Percentiles rank a stretch among this genome's conserved stretches.
Evolutionary conservation across 176 grass and related monocot genomes (phyloP).

Genomic region (Carex myosuroides): DNA sequence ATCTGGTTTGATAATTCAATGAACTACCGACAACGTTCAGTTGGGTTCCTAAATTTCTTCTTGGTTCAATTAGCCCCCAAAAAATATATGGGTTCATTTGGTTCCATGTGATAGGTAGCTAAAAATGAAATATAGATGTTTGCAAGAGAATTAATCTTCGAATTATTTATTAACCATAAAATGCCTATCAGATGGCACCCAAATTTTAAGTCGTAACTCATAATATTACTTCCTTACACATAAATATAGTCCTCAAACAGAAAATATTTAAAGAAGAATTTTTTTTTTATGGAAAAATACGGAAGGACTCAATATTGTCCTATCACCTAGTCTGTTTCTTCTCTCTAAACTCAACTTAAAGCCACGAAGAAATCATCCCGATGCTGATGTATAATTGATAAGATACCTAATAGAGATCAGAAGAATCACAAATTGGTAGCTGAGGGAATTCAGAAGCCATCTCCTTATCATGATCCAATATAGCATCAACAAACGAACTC

Average conservation of each 20-base stretch:
- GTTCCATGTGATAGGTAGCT: background rate
- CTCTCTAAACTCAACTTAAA: background rate
- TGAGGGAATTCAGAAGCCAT: constrained; percentile 27
- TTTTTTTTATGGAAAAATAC: background rate
- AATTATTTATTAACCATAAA: background rate
- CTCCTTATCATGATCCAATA: constrained; percentile 80
- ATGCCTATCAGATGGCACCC: background rate
- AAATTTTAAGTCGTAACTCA: background rate
- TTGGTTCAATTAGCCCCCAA: background rate
- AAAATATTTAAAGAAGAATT: background rate
- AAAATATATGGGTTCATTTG: background rate
- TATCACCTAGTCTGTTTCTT: background rate
- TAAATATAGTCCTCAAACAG: background rate
- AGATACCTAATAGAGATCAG: constrained; percentile 15
- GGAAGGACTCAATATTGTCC: background rate
- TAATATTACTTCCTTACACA: background rate
- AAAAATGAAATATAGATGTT: background rate
- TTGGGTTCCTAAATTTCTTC: background rate
- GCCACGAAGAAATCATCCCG: background rate
- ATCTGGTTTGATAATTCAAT: too few relatives aligned
- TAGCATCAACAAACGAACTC: constrained; percentile 71
- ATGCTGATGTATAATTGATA: background rate
- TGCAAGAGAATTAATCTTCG: background rate
- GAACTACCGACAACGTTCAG: background rate
- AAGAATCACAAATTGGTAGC: constrained; percentile 22